Evolutionary conservation across 495 filamentous ascomycete genomes (phyloP).

Genomic region (Astrothelium macrocarpum): DNA sequence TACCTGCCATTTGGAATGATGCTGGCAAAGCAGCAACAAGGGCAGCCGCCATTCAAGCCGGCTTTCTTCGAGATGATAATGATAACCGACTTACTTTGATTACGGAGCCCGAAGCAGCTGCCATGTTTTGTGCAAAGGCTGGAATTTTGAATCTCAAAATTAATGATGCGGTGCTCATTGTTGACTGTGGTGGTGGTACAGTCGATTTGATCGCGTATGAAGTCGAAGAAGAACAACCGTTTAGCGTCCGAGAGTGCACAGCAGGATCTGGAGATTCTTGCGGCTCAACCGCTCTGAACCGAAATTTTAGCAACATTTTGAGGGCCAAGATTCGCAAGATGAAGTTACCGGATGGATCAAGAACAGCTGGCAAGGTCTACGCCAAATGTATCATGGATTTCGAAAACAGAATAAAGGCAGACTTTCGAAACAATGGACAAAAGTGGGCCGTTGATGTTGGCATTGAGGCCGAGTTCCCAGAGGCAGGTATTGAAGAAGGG

Average conservation of each 20-base stretch:
- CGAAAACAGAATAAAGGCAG: constrained; percentile 68
- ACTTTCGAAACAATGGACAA: constrained; percentile 72
- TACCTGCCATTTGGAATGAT: constrained; percentile 70
- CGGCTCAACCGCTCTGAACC: constrained; percentile 62
- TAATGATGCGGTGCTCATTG: constrained; percentile 63
- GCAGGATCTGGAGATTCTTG: constrained; percentile 67
- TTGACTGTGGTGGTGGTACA: constrained; percentile 66
- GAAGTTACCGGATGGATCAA: constrained; percentile 66
- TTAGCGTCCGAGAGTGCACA: constrained; percentile 65
- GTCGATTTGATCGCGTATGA: constrained; percentile 71
- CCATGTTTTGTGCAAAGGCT: constrained; percentile 66
- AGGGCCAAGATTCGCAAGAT: constrained; percentile 69
- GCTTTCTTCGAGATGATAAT: constrained; percentile 65
- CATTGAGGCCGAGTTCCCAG: constrained; percentile 67
- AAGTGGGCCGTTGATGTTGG: constrained; percentile 71
- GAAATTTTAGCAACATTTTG: constrained; percentile 67
- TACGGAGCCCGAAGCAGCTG: constrained; percentile 63
- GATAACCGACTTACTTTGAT: constrained; percentile 64
- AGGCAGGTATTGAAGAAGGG: constrained; percentile 65
- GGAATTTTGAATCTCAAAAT: constrained; percentile 64
- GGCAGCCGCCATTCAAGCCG: constrained; percentile 63
- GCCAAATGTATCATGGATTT: constrained; percentile 78
- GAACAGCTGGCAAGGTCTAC: constrained; percentile 64
- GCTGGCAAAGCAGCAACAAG: constrained; percentile 64
- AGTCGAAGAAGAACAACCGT: constrained; percentile 65